Evolutionary conservation across 2,329 filamentous ascomycete genomes (phyloP).

Genomic region (Aspergillus hiratsukae): DNA sequence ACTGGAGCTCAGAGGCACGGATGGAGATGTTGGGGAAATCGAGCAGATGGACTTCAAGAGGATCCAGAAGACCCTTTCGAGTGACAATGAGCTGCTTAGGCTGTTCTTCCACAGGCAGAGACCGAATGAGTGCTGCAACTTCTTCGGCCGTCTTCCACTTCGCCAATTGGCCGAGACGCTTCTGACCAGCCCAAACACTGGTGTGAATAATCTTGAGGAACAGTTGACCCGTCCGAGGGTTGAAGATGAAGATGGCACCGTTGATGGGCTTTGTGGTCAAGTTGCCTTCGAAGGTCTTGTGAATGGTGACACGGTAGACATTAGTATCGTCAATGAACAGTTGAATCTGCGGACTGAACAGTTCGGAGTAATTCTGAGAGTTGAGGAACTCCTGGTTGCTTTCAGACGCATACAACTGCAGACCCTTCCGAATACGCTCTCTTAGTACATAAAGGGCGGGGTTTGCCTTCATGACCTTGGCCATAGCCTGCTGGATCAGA

Average conservation of each 20-base stretch:
- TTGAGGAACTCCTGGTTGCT: conserved; percentile 99
- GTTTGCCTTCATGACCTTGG: conserved; percentile 99
- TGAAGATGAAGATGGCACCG: conserved; percentile 99
- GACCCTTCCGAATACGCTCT: conserved; percentile 96
- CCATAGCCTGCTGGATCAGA: conserved; percentile 95
- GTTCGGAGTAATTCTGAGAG: conserved; percentile 97
- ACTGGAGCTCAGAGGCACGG: conserved; percentile 88
- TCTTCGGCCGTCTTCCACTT: conserved; percentile 99
- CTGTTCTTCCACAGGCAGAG: conserved; percentile 93
- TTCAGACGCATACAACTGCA: conserved; percentile 96
- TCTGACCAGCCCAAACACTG: conserved; percentile 97
- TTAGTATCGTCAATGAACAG: conserved; percentile 99
- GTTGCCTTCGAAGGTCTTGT: conserved; percentile 99
- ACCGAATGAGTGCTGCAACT: conserved; percentile 94
- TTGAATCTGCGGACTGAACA: conserved; percentile 99
- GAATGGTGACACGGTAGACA: conserved; percentile 97
- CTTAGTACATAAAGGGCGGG: conserved; percentile 92
- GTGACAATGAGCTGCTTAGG: conserved; percentile 98
- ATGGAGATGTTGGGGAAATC: conserved; percentile 99
- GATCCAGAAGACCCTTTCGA: conserved; percentile 92
- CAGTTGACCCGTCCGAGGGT: conserved; percentile 92
- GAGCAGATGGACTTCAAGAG: conserved; percentile 91
- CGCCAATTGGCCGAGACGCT: conserved; percentile 94
- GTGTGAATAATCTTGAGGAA: conserved; percentile 99
- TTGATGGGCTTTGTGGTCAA: conserved; percentile 99